phyloP scores from a whole-genome alignment of 2,329 filamentous ascomycete genomes.

The Pestalotiopsis sp. region DNA sequence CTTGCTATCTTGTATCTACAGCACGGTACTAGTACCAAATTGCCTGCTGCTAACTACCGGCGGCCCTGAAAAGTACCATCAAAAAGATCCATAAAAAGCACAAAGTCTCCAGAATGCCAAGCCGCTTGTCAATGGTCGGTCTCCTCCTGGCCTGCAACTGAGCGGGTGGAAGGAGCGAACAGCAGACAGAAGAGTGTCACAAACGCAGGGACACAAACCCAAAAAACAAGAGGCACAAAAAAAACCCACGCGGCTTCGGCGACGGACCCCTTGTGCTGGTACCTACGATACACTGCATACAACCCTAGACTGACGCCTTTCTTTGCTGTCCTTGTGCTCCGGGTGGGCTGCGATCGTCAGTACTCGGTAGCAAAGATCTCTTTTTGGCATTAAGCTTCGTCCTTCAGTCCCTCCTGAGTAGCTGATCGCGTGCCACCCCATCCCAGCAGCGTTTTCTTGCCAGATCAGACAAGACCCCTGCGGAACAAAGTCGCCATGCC shows the following conservation, averaged over 20 bases:
- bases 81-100: slow-evolving; percentile 2
- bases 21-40: background rate
- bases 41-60: background rate
- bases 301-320: background rate
- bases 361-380: background rate
- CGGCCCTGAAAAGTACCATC: background rate
- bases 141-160: background rate
- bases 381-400: slow-evolving; percentile 2
- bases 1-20: background rate
- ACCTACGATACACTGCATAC: background rate
- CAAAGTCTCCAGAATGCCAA: slow-evolving; percentile 2
- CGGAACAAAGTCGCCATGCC: background rate
- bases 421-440: slow-evolving; percentile 9
- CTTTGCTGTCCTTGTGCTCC: background rate
- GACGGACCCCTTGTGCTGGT: background rate
- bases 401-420: slow-evolving; percentile 7
- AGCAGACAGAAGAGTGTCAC: background rate
- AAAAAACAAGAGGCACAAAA: background rate
- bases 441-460: background rate
- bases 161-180: background rate
- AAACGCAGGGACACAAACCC: background rate
- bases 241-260: background rate
- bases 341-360: slow-evolving; percentile 6
- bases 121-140: background rate
- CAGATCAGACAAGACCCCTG: background rate